These are phyloP conservation scores for Penicillium italicum DNA, from an alignment of 2,329 filamentous ascomycete species.

Conservation along the genomic window DNA sequence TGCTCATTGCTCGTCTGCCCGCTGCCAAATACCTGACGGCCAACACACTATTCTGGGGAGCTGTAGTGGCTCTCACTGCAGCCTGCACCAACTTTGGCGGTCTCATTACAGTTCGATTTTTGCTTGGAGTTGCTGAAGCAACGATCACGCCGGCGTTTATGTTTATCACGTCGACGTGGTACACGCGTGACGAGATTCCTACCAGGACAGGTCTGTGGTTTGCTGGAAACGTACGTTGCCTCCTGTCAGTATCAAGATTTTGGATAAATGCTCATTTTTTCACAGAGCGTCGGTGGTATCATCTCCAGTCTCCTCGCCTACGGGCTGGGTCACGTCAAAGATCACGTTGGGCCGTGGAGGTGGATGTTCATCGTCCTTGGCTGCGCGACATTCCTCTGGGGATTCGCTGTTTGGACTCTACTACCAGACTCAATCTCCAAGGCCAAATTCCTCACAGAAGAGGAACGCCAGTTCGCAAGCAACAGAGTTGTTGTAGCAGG, in stretches of 20 bases:
- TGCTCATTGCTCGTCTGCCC: slow-evolving; percentile 26
- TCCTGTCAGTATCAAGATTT: background rate
- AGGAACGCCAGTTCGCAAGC: slow-evolving; percentile 48
- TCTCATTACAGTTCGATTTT: slow-evolving; percentile 51
- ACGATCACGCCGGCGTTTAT: slow-evolving; percentile 55
- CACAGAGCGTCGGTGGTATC: slow-evolving; percentile 20
- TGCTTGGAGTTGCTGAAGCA: slow-evolving; percentile 56
- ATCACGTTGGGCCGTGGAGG: slow-evolving; percentile 24
- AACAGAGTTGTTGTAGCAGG: slow-evolving; percentile 45
- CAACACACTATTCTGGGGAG: slow-evolving; percentile 49
- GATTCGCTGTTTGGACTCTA: slow-evolving; percentile 46
- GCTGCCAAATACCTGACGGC: slow-evolving; percentile 31
- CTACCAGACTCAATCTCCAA: slow-evolving; percentile 54
- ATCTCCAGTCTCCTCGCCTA: slow-evolving; percentile 43
- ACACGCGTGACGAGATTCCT: slow-evolving; percentile 56
- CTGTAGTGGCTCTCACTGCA: slow-evolving; percentile 48
- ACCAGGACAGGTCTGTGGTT: slow-evolving; percentile 56
- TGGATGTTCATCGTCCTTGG: slow-evolving; percentile 60
- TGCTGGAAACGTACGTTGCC: slow-evolving; percentile 20
- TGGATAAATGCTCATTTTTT: background rate
- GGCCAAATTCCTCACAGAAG: slow-evolving; percentile 55
- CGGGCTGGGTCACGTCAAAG: slow-evolving; percentile 53
- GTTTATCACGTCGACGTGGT: slow-evolving; percentile 56
- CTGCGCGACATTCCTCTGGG: slow-evolving; percentile 50
- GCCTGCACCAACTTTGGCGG: slow-evolving; percentile 49